These are phyloP conservation scores for Fusarium tanahbumbuense DNA, from an alignment of 2,329 filamentous ascomycete species.

Conservation along the genomic window DNA sequence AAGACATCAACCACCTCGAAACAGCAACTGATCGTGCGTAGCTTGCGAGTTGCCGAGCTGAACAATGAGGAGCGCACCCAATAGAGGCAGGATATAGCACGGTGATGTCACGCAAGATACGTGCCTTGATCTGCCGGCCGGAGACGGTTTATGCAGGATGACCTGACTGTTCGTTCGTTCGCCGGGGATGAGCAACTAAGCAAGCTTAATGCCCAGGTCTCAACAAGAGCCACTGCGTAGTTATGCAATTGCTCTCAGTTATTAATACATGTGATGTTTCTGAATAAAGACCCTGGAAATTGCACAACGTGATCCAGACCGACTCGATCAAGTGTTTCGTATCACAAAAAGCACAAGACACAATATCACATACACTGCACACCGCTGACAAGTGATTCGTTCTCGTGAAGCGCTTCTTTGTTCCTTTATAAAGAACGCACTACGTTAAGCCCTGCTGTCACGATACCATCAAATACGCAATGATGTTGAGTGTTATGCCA, in stretches of 20 bases:
- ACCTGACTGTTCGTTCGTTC: not conserved
- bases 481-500: not conserved
- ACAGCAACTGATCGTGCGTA: not conserved
- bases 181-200: no score
- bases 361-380: not conserved
- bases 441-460: rapidly evolving
- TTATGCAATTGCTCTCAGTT: not conserved
- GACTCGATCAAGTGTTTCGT: not conserved
- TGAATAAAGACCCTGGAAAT: not conserved
- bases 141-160: not conserved
- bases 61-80: not conserved
- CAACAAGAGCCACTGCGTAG: no score
- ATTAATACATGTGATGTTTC: not conserved
- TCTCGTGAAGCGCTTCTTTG: not conserved
- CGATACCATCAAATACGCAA: rapidly evolving
- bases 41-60: not conserved
- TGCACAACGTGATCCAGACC: not conserved
- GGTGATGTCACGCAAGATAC: not conserved
- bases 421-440: no score
- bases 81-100: not conserved
- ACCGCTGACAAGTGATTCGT: not conserved
- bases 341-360: not conserved
- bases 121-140: not conserved
- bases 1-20: not conserved
- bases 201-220: no score